Base-by-base conservation (phyloP, 202 grass and related monocot genomes). In the Saccharum hybrid region DNA sequence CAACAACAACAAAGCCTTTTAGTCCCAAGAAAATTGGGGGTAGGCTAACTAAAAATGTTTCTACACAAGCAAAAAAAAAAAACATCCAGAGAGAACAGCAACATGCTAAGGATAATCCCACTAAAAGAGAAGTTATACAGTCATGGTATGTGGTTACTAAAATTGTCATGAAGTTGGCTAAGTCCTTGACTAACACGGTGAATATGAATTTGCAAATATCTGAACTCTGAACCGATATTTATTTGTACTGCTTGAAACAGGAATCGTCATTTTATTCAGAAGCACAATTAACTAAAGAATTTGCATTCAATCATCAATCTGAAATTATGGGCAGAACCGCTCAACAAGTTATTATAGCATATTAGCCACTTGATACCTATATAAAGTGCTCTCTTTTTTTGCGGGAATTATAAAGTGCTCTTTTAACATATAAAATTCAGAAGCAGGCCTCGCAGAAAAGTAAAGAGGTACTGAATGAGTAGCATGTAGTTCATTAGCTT, bases 311-410 rank as follows among this genome's bases (percentile, higher is more conserved):
- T 14, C 15, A 57, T 41, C 43, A 75, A 56, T 34, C 34, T 63
- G 12, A 34, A 34, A 63, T 38, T 22, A 51, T 51, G 11, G 22
- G 34, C 30, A 72, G 1, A 82, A 63, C 10, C 1, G 5, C 61
- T 30, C 23, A 14, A 63, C 68, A 82, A 10, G 7, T 63, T 16
- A 18, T n/a, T n/a, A 30, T 39, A 75, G 19, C 6, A 40, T 11
- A 65, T 65, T 65, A 65, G 42, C 16, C 14, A 31, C 66, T 79
- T 51, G 61, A n/a, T n/a, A n/a, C n/a, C n/a, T n/a, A n/a, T n/a
- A n/a, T n/a, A n/a, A n/a, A n/a, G n/a, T n/a, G n/a, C n/a, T n/a
- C n/a, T n/a, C n/a, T n/a, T n/a, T n/a, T n/a, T n/a, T n/a, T n/a
- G n/a, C n/a, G n/a, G n/a, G n/a, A n/a, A n/a, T n/a, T n/a, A n/a